Conservation (phyloP, 371 early-diverging fungal species). For the Phascolomyces articulosus region DNA sequence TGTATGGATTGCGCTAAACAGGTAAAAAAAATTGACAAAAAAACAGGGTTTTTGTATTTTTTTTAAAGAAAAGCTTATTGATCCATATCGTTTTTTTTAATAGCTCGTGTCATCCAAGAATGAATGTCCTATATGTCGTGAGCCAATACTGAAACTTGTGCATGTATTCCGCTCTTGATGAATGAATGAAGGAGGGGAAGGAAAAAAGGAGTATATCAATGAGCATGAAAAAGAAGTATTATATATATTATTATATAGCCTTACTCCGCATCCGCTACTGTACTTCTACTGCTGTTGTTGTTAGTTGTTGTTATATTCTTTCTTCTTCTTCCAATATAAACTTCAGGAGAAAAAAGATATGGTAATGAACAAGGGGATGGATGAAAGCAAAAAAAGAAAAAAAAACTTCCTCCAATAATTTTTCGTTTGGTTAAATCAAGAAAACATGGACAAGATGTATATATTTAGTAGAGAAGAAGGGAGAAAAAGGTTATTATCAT, state of each 20-base stretch:
- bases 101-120: slow-evolving; percentile 53
- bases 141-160: slow-evolving; percentile 51
- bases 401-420: background rate
- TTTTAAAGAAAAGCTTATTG: background rate
- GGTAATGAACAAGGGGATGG: background rate
- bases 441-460: background rate
- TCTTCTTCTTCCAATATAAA: too few species aligned
- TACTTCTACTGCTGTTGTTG: too few species aligned
- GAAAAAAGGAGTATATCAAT: background rate
- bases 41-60: too few species aligned
- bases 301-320: too few species aligned
- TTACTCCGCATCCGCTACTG: too few species aligned
- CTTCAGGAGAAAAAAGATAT: background rate
- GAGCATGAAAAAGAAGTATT: too few species aligned
- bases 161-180: slow-evolving; percentile 51
- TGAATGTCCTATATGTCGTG: slow-evolving; percentile 70
- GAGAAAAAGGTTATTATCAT: too few species aligned
- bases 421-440: background rate
- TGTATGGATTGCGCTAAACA: slow-evolving; percentile 66
- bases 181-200: background rate
- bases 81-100: background rate
- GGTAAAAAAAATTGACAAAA: slow-evolving; percentile 24
- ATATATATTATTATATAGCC: too few species aligned
- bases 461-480: background rate
- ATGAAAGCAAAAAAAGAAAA: background rate